These are phyloP conservation scores for Aegilops speltoides DNA, from an alignment of 176 grass and related monocot genomes.

Conservation along the genomic window DNA sequence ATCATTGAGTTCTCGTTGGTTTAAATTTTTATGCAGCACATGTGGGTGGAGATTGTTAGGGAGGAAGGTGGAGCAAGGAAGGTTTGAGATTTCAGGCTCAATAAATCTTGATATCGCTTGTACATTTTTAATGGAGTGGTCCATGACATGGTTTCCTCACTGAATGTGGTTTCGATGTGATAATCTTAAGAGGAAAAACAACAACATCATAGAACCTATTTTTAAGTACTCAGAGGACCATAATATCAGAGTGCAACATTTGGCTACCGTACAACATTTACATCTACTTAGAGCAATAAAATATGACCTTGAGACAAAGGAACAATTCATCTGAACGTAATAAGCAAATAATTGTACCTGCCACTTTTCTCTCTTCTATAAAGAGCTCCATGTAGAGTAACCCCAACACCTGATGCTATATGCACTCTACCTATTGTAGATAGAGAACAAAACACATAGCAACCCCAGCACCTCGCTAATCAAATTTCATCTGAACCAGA, in stretches of 20 bases:
- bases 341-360: not conserved
- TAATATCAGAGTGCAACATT: not conserved
- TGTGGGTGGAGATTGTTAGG: not conserved
- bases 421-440: not conserved
- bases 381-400: constrained; percentile 14
- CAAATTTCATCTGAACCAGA: not conserved
- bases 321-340: not conserved
- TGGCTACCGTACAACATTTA: not conserved
- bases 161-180: not conserved
- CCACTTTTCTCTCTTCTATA: not conserved
- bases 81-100: not conserved
- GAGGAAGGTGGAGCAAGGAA: too few relatives aligned
- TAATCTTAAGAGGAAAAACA: not conserved
- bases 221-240: not conserved
- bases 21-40: not conserved
- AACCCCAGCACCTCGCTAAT: not conserved
- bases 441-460: not conserved
- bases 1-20: not conserved
- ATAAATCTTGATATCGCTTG: not conserved
- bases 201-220: not conserved
- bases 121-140: not conserved
- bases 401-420: not conserved
- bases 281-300: not conserved
- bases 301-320: not conserved
- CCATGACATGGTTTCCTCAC: not conserved